phyloP scores from a whole-genome alignment of 176 grass and related monocot genomes.

The Panicum miliaceum region DNA sequence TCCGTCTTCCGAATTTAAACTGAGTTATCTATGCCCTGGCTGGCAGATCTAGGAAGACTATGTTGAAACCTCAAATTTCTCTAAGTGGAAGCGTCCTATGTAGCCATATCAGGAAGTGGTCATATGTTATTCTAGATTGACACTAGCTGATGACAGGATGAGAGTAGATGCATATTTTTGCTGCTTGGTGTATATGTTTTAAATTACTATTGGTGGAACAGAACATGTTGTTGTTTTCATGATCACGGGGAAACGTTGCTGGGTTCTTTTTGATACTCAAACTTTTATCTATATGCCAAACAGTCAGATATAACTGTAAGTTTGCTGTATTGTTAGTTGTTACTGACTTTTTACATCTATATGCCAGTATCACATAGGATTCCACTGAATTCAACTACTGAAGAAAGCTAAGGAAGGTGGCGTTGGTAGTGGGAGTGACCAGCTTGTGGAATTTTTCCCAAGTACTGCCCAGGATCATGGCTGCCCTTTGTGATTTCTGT shows the following conservation, averaged over 20 bases:
- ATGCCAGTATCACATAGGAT: conserved; percentile 36
- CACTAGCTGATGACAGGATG: conserved; percentile 23
- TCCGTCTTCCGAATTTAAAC: conserved; percentile 6
- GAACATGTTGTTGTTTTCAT: conserved; percentile 26
- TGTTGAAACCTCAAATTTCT: conserved; percentile 5
- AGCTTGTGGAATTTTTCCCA: conserved; percentile 16
- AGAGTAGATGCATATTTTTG: neutral
- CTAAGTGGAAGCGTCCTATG: neutral
- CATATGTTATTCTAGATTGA: conserved; percentile 30
- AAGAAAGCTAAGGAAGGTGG: conserved; percentile 22
- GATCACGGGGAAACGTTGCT: neutral
- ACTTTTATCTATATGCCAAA: neutral
- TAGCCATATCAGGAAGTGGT: neutral
- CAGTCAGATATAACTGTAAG: conserved; percentile 15
- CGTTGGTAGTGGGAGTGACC: conserved; percentile 1
- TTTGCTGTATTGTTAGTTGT: neutral
- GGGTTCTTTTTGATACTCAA: neutral
- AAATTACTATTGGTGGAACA: conserved; percentile 30
- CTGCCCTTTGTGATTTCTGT: conserved; percentile 80
- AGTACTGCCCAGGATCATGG: conserved; percentile 62
- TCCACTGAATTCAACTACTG: conserved; percentile 29
- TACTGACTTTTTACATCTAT: conserved; percentile 2
- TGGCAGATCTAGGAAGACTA: neutral
- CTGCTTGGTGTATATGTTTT: neutral
- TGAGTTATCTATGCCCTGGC: conserved; percentile 15